Conservation (phyloP, 169 alveolate species). For the Cryptosporidium canis region DNA sequence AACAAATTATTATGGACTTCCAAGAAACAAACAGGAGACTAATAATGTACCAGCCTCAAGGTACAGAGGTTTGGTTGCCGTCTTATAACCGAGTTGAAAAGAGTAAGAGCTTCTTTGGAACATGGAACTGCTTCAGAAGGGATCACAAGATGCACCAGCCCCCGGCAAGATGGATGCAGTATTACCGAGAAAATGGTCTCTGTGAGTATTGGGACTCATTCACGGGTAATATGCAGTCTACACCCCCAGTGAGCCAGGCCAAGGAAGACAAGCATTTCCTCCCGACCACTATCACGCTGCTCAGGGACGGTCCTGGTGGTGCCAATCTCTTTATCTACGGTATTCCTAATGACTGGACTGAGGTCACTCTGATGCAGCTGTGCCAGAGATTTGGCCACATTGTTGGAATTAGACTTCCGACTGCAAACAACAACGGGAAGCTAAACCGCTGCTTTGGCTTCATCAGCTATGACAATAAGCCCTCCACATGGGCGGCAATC, state of each 20-base stretch:
- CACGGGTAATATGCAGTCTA: constrained; percentile 67
- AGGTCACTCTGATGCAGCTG: constrained; percentile 77
- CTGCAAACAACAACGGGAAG: constrained; percentile 76
- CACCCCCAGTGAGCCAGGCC: constrained; percentile 39
- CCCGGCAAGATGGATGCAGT: constrained; percentile 68
- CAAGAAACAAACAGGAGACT: constrained; percentile 57
- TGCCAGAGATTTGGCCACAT: constrained; percentile 79
- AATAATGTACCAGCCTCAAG: constrained; percentile 58
- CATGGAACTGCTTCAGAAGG: constrained; percentile 70
- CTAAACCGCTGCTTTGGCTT: constrained; percentile 80
- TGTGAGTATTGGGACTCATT: constrained; percentile 73
- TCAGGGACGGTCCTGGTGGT: constrained; percentile 82
- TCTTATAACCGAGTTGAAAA: constrained; percentile 59
- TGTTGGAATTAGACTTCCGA: constrained; percentile 81
- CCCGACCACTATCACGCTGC: constrained; percentile 79
- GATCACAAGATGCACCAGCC: constrained; percentile 63
- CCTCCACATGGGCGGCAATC: constrained; percentile 80
- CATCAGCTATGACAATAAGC: constrained; percentile 79
- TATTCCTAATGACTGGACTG: constrained; percentile 81
- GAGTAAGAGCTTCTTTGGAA: constrained; percentile 22
- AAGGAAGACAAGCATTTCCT: constrained; percentile 70
- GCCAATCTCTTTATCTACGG: constrained; percentile 80
- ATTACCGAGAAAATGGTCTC: constrained; percentile 57
- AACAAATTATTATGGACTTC: constrained; percentile 53
- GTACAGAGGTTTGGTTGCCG: constrained; percentile 66